phyloP scores from a whole-genome alignment of 352 stramenopile species.

The Elongisporangium anandrum region DNA sequence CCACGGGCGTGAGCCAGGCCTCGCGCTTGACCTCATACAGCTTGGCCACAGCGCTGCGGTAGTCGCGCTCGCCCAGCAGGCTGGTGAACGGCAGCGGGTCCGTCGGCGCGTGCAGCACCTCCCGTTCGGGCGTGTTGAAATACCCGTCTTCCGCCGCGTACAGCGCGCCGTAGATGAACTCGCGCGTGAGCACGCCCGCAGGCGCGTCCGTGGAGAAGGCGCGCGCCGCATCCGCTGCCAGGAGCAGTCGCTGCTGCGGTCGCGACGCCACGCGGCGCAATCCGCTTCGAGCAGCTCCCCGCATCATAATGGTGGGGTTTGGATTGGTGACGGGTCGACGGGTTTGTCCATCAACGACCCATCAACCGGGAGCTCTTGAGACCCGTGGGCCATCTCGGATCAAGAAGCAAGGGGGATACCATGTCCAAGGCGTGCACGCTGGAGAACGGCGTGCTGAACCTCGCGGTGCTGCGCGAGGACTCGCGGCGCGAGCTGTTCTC shows the following conservation, averaged over 20 bases:
- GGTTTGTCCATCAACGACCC: not conserved
- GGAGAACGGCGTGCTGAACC: conserved; percentile 82
- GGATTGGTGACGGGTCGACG: not conserved
- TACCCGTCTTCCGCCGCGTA: conserved; percentile 78
- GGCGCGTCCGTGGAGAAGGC: not conserved
- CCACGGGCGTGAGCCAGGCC: conserved; percentile 88
- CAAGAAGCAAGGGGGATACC: conserved; percentile 3
- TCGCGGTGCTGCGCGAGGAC: conserved; percentile 82
- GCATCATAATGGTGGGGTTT: not conserved
- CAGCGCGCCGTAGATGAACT: conserved; percentile 82
- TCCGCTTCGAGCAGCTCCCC: not conserved
- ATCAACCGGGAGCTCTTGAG: not conserved
- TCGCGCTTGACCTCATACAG: conserved; percentile 69
- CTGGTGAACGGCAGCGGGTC: conserved; percentile 71
- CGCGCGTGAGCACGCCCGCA: conserved; percentile 48
- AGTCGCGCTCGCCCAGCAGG: conserved; percentile 72
- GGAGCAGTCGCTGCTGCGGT: not conserved
- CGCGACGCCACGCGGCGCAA: not conserved
- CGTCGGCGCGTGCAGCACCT: conserved; percentile 66
- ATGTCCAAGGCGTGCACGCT: conserved; percentile 82
- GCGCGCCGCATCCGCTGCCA: not conserved
- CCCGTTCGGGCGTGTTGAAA: conserved; percentile 70
- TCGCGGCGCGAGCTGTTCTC: conserved; percentile 79
- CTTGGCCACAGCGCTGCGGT: conserved; percentile 51
- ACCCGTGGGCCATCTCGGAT: too few species aligned